phyloP scores from a whole-genome alignment of 2,329 filamentous ascomycete species.

The Phialemonium atrogriseum region DNA sequence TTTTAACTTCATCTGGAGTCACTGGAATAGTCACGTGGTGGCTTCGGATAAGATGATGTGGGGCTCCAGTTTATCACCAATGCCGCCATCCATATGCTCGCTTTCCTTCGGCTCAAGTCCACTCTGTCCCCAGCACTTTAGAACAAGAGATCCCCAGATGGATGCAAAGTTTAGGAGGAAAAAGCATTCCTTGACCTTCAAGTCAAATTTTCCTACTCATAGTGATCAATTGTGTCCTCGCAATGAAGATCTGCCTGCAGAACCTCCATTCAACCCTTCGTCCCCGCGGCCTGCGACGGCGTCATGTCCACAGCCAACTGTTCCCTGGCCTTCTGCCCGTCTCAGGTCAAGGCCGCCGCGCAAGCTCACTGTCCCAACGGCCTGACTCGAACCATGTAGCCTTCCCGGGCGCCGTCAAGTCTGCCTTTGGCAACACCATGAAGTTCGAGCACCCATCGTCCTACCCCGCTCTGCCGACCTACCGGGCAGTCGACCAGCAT shows the following conservation, averaged over 20 bases:
- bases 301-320: conserved; percentile 6
- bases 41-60: conserved; percentile 10
- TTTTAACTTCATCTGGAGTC: too few relatives aligned
- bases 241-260: too few relatives aligned
- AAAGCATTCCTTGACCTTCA: too few relatives aligned
- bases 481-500: conserved; percentile 84
- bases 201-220: too few relatives aligned
- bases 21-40: too few relatives aligned
- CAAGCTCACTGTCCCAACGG: conserved; percentile 46
- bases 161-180: too few relatives aligned
- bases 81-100: conserved; percentile 1
- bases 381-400: conserved; percentile 48
- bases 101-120: conserved; percentile 5
- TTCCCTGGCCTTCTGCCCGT: conserved; percentile 8
- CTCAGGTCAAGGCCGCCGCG: conserved; percentile 19
- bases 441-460: conserved; percentile 67
- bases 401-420: conserved; percentile 96
- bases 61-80: too few relatives aligned
- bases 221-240: too few relatives aligned
- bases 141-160: too few relatives aligned
- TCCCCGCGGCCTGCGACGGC: conserved; percentile 1
- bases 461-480: conserved; percentile 75
- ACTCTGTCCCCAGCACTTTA: too few relatives aligned
- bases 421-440: conserved; percentile 77
- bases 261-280: too few relatives aligned